Conservation (phyloP, 805 yeast species). For the Starmerella tilneyi region DNA sequence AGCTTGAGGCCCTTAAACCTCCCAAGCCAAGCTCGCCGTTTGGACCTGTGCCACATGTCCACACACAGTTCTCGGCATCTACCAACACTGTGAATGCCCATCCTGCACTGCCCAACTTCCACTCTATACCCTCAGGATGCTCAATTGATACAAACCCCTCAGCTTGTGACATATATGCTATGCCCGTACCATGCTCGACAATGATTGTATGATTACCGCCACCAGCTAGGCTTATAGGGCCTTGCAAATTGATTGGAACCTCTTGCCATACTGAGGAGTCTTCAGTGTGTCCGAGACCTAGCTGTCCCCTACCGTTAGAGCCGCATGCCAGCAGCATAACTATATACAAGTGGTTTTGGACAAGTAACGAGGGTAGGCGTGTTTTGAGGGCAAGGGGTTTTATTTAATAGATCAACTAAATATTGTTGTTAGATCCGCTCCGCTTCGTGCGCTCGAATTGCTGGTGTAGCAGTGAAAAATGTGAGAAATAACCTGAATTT, state of each 20-base stretch:
- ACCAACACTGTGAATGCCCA: slow-evolving; percentile 66
- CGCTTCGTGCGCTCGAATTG: too few relatives aligned
- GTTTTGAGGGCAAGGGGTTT: too few relatives aligned
- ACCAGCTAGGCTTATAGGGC: slow-evolving; percentile 37
- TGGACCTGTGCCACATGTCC: slow-evolving; percentile 50
- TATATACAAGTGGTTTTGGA: background rate
- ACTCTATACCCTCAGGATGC: slow-evolving; percentile 25
- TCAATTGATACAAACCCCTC: background rate
- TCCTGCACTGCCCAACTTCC: slow-evolving; percentile 55
- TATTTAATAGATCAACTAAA: too few relatives aligned
- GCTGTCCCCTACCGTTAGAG: slow-evolving; percentile 71
- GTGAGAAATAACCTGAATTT: too few relatives aligned
- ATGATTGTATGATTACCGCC: slow-evolving; percentile 85
- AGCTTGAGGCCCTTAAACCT: background rate
- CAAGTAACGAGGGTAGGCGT: background rate
- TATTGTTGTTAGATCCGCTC: too few relatives aligned
- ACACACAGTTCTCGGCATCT: slow-evolving; percentile 35
- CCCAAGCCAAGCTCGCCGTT: slow-evolving; percentile 69
- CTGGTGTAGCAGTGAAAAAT: too few relatives aligned
- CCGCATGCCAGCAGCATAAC: slow-evolving; percentile 47
- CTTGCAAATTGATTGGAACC: slow-evolving; percentile 13
- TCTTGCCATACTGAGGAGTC: slow-evolving; percentile 37
- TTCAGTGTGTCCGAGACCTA: slow-evolving; percentile 48
- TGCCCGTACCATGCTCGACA: slow-evolving; percentile 41
- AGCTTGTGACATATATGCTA: slow-evolving; percentile 30